phyloP scores from a whole-genome alignment of 1,139 yeast genomes.

The Suhomyces panamericanus region DNA sequence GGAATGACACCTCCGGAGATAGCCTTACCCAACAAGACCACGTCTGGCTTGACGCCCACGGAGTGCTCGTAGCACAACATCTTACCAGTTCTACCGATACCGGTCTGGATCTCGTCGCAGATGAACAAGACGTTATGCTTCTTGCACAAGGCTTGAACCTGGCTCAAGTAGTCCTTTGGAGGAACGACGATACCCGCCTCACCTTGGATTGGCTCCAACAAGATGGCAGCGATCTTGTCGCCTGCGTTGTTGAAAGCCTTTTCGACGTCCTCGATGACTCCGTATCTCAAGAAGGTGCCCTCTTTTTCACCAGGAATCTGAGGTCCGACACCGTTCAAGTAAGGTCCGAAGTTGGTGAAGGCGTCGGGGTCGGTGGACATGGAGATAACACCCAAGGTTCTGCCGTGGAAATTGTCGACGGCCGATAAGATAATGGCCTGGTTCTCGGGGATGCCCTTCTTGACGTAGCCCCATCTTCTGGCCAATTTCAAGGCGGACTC shows the following conservation, averaged over 20 bases:
- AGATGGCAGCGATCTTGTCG: constrained; percentile 85
- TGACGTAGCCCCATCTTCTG: constrained; percentile 94
- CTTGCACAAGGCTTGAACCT: constrained; percentile 74
- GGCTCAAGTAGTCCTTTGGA: constrained; percentile 72
- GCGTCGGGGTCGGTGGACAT: constrained; percentile 98
- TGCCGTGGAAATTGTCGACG: constrained; percentile 89
- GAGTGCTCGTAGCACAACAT: constrained; percentile 90
- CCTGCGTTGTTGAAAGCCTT: constrained; percentile 82
- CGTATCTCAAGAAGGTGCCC: constrained; percentile 65
- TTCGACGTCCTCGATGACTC: constrained; percentile 83
- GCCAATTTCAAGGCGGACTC: constrained; percentile 94
- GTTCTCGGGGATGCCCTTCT: constrained; percentile 77
- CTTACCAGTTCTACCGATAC: constrained; percentile 96
- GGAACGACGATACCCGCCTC: constrained; percentile 99
- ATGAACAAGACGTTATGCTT: constrained; percentile 83
- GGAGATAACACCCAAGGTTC: constrained; percentile 92
- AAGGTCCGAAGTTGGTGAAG: constrained; percentile 86
- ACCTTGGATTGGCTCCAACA: constrained; percentile 96
- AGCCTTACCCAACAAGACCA: constrained; percentile 89
- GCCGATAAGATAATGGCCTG: constrained; percentile 90
- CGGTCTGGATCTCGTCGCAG: constrained; percentile 97
- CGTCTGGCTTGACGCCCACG: constrained; percentile 76
- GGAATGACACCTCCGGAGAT: constrained; percentile 95
- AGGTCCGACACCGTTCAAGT: constrained; percentile 80
- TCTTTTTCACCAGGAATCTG: constrained; percentile 62